A percentile compares a stretch with the other conserved stretches of the same genome.
phyloP scores from a whole-genome alignment of 2,329 filamentous ascomycete species.

The Chrysosporium keratinophilum region DNA sequence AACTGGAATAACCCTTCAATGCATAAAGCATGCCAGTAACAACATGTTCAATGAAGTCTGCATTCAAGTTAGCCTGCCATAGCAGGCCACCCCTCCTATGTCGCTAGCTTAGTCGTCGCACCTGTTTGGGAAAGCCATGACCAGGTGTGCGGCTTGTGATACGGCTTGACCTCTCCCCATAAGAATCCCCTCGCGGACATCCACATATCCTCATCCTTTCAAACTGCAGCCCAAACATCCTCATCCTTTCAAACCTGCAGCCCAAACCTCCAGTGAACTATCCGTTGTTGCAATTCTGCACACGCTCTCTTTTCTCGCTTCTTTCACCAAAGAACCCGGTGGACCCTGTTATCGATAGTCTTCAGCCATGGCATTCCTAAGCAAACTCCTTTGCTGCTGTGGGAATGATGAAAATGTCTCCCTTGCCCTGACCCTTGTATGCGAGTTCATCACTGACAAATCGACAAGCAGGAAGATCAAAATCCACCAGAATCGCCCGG shows the following conservation, averaged over 20 bases:
- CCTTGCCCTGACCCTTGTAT: not conserved
- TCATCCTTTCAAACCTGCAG: not conserved
- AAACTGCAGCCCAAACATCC: not conserved
- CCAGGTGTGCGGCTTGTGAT: slow-evolving; percentile 5
- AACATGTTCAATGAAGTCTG: no score
- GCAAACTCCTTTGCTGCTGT: slow-evolving; percentile 1
- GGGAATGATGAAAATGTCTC: not conserved
- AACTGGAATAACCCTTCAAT: no score
- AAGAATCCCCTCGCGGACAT: not conserved
- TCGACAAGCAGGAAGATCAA: not conserved
- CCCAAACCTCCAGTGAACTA: not conserved
- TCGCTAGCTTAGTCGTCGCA: not conserved
- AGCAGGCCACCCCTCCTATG: no score
- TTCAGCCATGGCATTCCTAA: slow-evolving; percentile 1
- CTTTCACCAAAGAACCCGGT: not conserved
- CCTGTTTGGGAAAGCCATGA: slow-evolving; percentile 2
- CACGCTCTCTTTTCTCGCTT: not conserved
- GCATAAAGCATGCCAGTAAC: no score
- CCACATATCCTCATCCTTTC: not conserved
- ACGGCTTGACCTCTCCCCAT: not conserved
- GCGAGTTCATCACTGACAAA: not conserved
- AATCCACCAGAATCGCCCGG: not conserved
- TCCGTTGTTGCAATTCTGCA: not conserved
- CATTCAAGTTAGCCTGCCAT: no score
- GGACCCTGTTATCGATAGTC: not conserved